These are phyloP conservation scores for Diaporthe sp. DNA, from an alignment of 2,329 filamentous ascomycete species.

Conservation along the genomic window DNA sequence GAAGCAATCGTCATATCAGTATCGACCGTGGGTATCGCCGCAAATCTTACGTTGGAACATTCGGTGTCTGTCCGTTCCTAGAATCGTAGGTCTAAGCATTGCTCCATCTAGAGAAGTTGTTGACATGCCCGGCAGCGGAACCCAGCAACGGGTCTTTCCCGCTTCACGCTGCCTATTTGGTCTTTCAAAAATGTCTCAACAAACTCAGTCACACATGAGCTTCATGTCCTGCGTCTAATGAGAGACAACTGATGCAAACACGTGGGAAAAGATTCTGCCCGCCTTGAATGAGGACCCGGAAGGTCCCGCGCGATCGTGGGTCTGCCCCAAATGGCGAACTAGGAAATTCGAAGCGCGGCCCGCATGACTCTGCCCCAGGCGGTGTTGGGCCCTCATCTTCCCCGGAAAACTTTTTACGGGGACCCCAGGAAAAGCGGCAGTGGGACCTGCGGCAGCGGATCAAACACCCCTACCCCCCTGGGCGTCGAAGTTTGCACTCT, in stretches of 20 bases:
- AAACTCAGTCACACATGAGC: not conserved
- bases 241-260: not conserved
- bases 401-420: constrained; percentile 26
- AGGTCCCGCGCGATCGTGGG: not conserved
- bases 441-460: constrained; percentile 12
- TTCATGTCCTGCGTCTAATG: not conserved
- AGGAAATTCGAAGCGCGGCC: constrained; percentile 8
- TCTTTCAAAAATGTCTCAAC: not conserved
- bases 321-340: not conserved
- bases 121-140: not conserved
- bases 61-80: constrained; percentile 7
- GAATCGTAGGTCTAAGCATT: constrained; percentile 29
- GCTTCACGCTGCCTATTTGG: constrained; percentile 11
- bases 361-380: constrained; percentile 15
- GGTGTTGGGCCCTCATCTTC: constrained; percentile 11
- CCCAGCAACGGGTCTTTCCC: not conserved
- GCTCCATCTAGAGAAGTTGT: not conserved
- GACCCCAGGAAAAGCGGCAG: constrained; percentile 25
- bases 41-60: not conserved
- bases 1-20: constrained; percentile 24
- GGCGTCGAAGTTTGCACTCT: not conserved
- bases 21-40: not conserved
- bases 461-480: not conserved
- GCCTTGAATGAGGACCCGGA: not conserved
- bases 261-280: not conserved